Evolutionary conservation across 805 yeast species (phyloP), one percentile per base, ranked within the genome.

Genomic region (Nakazawaea wyomingensis): DNA sequence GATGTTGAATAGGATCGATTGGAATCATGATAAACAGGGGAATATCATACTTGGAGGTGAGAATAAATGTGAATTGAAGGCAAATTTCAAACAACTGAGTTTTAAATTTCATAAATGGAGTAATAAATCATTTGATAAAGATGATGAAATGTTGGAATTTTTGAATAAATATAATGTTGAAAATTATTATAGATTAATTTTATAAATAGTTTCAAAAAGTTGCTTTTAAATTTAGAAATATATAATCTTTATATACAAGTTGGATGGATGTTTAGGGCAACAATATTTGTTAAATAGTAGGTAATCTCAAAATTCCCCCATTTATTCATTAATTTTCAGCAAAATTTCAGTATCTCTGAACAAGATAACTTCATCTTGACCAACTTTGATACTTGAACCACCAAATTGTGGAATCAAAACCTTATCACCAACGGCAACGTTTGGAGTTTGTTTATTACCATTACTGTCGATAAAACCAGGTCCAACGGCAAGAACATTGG

Each of bases 381-480:
- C 90, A 55, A 93, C 78, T 70, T 85, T 89, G 66, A 93, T 77
- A 50, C 87, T 69, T 52, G 89, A 80, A 45, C 99, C 99, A 48
- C 99, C 99, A 54, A 85, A 91, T 47, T 84, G 79, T 51, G 98
- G 98, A 60, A 93, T 87, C 72, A 93, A 72, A 37, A 93, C 98
- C 57, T 82, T 80, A 71, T 93, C 99, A 56, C 99, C 99, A 37
- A 85, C 80, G 60, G 78, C 71, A 46, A 93, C 96, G 53, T 82
- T 72, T 48, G 90, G 81, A 42, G 80, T 72, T 44, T 87, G 72
- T 51, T 80, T 64, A 58, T 81, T 72, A 51, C 98, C 98, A 45
- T 80, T 76, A 46, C 76, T 69, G 68, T 85, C 84, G 47, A 82
- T 69, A 61, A 77, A 74, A 54, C 99, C 99, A 43, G 98, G 98